phyloP scores from a whole-genome alignment of 139 green algal species.

The Chara braunii region DNA sequence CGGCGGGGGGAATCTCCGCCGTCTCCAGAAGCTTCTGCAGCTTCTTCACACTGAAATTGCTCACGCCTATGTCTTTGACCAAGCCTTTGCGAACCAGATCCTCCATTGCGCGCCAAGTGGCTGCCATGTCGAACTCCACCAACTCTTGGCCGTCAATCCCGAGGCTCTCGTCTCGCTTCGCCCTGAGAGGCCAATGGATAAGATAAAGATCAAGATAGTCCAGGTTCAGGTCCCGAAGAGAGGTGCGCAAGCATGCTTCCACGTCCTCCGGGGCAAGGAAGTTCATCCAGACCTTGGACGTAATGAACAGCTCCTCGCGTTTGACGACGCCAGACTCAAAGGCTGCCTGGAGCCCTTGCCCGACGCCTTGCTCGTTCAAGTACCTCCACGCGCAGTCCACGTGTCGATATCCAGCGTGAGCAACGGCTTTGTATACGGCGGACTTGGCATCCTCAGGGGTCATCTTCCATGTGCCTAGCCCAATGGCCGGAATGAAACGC shows the following conservation, averaged over 20 bases:
- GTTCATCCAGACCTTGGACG: conserved; percentile 34
- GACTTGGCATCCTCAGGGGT: not conserved
- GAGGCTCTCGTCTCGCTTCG: conserved; percentile 11
- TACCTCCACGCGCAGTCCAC: conserved; percentile 47
- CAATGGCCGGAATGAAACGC: conserved; percentile 41
- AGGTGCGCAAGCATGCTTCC: conserved; percentile 19
- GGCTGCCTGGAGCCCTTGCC: conserved; percentile 31
- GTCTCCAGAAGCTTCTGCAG: conserved; percentile 28
- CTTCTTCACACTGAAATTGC: conserved; percentile 46
- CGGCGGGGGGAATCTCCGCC: conserved; percentile 17
- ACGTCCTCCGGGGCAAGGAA: not conserved
- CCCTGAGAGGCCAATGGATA: conserved; percentile 41
- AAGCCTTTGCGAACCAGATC: conserved; percentile 28
- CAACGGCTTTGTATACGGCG: conserved; percentile 12
- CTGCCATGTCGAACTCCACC: conserved; percentile 22
- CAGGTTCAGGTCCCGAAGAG: conserved; percentile 27
- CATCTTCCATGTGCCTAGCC: conserved; percentile 49
- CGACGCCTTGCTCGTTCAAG: conserved; percentile 41
- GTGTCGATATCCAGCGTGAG: conserved; percentile 44
- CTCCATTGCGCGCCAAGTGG: conserved; percentile 48
- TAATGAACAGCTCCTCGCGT: conserved; percentile 47
- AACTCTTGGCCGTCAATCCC: too few relatives aligned
- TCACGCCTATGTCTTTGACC: conserved; percentile 44
- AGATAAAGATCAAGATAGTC: conserved; percentile 46
- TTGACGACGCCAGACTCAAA: conserved; percentile 7